Base-by-base conservation (phyloP, 2,329 filamentous ascomycete genomes). In the Ascochyta clinopodiicola region DNA sequence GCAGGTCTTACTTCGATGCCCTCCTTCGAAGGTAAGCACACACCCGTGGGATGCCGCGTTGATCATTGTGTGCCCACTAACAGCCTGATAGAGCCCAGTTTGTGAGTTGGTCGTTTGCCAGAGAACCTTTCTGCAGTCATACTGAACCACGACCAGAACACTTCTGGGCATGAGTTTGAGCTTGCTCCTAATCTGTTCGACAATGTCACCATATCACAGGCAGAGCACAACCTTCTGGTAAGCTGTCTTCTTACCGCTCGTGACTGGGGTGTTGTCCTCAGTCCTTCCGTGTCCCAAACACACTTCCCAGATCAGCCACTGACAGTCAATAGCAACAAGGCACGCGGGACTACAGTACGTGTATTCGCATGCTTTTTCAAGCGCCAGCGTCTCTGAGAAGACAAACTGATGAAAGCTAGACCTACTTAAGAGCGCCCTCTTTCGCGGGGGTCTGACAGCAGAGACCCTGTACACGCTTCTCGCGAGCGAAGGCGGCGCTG, bases 171-270 rank as follows among this genome's bases (percentile, higher is more conserved):
- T 48, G 72, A 79, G 51, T 69, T 72, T 48, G 68, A 71, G 24
- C 72, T 73, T 44, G 71, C 77, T 49, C 64, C 75, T 15, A 61
- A 68, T 52, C 48, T 74, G 35, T 69, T 74, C 22, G 57, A 57
- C 51, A 77, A 77, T 58, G 78, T 89, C 42, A 82, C 79, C 52
- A 82, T 91, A 50, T 77, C 83, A 34, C 85, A 81, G 66, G 71
- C 75, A 44, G 86, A 92, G 67, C 85, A 91, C 74, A 81, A 87
- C 44, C 73, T 72, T 44, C 78, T 92, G 57, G 79, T 86, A 62
- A 72, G 81, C 60, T 64, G n/a, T 31, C n/a, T 46, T 40, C 48
- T 32, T 2, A 7, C 4, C 2, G 15, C 10, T 22, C 4, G 13
- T 29, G 2, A 5, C 25, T 29, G 2, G 12, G 5, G 15, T 21